Evolutionary conservation across 2,329 filamentous ascomycete genomes (phyloP).

Genomic region (Magnaporthiopsis incrustans): DNA sequence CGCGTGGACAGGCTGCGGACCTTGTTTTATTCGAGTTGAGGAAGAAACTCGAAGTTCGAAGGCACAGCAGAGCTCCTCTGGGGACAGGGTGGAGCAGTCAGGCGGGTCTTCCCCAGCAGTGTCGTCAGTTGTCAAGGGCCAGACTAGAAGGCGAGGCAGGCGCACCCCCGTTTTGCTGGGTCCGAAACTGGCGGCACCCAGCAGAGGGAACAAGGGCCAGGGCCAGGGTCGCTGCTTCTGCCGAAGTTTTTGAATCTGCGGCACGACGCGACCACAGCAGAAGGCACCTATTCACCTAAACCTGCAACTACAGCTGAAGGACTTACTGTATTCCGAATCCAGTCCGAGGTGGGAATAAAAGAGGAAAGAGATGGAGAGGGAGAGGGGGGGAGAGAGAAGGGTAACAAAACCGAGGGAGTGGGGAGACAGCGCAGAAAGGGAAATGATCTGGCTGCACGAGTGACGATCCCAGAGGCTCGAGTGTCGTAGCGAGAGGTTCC

Average conservation of each 20-base stretch:
- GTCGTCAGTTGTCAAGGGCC: background rate
- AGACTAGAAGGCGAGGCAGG: background rate
- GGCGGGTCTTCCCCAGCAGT: background rate
- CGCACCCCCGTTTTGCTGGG: background rate
- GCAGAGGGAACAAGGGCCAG: background rate
- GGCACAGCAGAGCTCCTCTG: background rate
- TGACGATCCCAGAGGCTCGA: background rate
- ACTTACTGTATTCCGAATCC: no score
- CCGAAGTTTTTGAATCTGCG: no score
- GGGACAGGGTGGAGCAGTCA: background rate
- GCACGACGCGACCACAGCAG: no score
- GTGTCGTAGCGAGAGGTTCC: background rate
- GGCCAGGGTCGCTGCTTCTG: background rate
- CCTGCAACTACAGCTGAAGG: no score
- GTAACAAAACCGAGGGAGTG: background rate
- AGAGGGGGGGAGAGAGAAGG: background rate
- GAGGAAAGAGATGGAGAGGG: no score
- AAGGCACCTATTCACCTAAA: no score
- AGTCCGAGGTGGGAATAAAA: background rate
- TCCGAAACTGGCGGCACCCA: background rate
- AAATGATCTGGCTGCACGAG: background rate
- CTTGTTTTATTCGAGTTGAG: background rate
- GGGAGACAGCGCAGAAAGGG: background rate
- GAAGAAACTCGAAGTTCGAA: background rate
- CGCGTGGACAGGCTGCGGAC: background rate